Conservation (phyloP, 2,329 filamentous ascomycete genomes). For the Talaromyces islandicus region DNA sequence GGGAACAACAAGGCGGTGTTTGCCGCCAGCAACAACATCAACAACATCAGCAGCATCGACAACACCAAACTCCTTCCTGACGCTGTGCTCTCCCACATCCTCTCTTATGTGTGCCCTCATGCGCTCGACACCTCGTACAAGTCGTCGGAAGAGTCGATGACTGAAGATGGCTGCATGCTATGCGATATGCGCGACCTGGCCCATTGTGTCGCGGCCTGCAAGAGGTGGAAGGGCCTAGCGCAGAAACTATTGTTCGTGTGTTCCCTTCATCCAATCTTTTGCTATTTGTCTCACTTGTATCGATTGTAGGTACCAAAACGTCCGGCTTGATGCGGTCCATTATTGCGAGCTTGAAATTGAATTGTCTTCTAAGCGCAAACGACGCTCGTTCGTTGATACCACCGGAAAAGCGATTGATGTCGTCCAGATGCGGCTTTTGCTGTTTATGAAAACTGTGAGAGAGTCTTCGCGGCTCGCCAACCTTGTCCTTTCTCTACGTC, state of each 20-base stretch:
- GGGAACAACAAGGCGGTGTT: not conserved
- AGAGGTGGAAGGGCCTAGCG: slow-evolving; percentile 61
- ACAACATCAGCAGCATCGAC: slow-evolving; percentile 14
- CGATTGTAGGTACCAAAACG: slow-evolving; percentile 66
- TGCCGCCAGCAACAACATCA: not conserved
- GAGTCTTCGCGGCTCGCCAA: slow-evolving; percentile 66
- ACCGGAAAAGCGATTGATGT: slow-evolving; percentile 78
- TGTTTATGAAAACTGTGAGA: slow-evolving; percentile 76
- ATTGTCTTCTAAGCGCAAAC: slow-evolving; percentile 72
- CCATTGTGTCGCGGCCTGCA: slow-evolving; percentile 68
- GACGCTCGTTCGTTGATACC: slow-evolving; percentile 64
- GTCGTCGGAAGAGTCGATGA: slow-evolving; percentile 72
- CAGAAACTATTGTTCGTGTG: slow-evolving; percentile 57
- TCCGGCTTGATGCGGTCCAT: slow-evolving; percentile 89
- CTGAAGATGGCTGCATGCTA: slow-evolving; percentile 80
- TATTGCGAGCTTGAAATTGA: slow-evolving; percentile 85
- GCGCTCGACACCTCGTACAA: slow-evolving; percentile 70
- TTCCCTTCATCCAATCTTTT: not conserved
- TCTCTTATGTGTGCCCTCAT: slow-evolving; percentile 79
- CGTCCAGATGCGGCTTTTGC: slow-evolving; percentile 65
- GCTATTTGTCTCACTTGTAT: not conserved
- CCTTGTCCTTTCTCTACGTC: slow-evolving; percentile 73
- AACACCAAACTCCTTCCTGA: slow-evolving; percentile 55
- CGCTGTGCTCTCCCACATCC: slow-evolving; percentile 69
- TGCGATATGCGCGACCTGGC: slow-evolving; percentile 87